Conservation (phyloP, 139 green algal species). For the Trebouxia sp. region DNA sequence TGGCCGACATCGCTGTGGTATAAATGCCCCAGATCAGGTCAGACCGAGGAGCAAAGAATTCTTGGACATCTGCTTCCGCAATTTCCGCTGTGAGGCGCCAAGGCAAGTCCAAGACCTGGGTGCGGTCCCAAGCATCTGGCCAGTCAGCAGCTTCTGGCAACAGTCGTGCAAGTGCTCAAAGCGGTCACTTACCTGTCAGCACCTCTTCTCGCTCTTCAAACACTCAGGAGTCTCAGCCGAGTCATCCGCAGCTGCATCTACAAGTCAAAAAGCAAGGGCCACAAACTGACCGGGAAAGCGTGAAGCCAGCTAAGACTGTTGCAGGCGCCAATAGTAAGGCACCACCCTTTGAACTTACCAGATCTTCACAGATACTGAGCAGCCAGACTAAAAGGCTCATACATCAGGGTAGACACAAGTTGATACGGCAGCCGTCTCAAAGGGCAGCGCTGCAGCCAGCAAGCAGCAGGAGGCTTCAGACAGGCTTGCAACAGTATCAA, state of each 20-base stretch:
- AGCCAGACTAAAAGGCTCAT: neutral
- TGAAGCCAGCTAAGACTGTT: too few relatives aligned
- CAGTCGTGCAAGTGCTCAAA: neutral
- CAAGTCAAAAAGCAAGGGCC: too few relatives aligned
- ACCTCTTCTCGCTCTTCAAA: too few relatives aligned
- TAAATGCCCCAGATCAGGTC: too few relatives aligned
- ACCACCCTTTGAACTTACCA: neutral
- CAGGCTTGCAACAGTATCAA: constrained; percentile 1
- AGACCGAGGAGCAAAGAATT: too few relatives aligned
- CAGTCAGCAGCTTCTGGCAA: too few relatives aligned
- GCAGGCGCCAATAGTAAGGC: too few relatives aligned
- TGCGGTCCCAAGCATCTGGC: neutral
- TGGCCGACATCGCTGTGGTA: too few relatives aligned
- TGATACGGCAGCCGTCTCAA: neutral
- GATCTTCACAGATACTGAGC: neutral
- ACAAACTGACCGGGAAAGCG: too few relatives aligned
- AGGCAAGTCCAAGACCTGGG: neutral
- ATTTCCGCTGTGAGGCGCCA: neutral
- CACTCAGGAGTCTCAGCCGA: too few relatives aligned
- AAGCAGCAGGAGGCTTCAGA: neutral
- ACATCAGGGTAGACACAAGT: constrained; percentile 18
- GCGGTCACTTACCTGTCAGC: neutral
- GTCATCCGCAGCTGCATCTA: too few relatives aligned
- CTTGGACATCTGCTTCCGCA: too few relatives aligned
- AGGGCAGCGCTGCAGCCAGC: neutral